These are phyloP conservation scores for Harrya chromipes DNA, from an alignment of 768 basidiomycete genomes.

Conservation along the genomic window DNA sequence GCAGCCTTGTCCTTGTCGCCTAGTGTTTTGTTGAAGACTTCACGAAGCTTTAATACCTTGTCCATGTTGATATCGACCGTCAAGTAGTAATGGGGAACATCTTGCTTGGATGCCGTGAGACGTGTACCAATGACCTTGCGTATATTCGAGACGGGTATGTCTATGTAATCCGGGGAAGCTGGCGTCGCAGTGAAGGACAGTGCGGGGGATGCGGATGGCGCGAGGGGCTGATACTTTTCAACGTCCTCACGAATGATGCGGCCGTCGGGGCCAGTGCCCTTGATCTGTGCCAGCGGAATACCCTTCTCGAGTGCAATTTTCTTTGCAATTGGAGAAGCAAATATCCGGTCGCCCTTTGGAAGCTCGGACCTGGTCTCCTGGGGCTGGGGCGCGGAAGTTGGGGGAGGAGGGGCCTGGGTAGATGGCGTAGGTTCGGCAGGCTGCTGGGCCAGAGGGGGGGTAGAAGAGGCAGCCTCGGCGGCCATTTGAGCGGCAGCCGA, in stretches of 20 bases:
- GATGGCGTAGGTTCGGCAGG: conserved; percentile 43
- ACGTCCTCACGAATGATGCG: conserved; percentile 94
- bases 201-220: conserved; percentile 42
- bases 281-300: conserved; percentile 84
- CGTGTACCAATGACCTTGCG: conserved; percentile 89
- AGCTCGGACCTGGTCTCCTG: conserved; percentile 53
- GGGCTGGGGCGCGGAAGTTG: conserved; percentile 33
- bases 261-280: conserved; percentile 91
- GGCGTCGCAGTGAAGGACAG: conserved; percentile 45
- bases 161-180: conserved; percentile 73
- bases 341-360: conserved; percentile 75
- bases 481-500: conserved; percentile 77
- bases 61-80: conserved; percentile 97
- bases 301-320: conserved; percentile 95
- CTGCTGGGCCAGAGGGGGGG: conserved; percentile 33
- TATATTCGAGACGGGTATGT: conserved; percentile 92
- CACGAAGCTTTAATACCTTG: conserved; percentile 87
- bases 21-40: conserved; percentile 91
- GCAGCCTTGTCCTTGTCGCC: conserved; percentile 84
- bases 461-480: conserved; percentile 50
- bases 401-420: conserved; percentile 33
- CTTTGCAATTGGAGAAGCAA: conserved; percentile 94
- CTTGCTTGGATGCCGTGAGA: conserved; percentile 89
- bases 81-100: conserved; percentile 96
- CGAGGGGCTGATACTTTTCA: conserved; percentile 74